Conservation (phyloP, 2,329 filamentous ascomycete species). For the Neofusicoccum ribis region DNA sequence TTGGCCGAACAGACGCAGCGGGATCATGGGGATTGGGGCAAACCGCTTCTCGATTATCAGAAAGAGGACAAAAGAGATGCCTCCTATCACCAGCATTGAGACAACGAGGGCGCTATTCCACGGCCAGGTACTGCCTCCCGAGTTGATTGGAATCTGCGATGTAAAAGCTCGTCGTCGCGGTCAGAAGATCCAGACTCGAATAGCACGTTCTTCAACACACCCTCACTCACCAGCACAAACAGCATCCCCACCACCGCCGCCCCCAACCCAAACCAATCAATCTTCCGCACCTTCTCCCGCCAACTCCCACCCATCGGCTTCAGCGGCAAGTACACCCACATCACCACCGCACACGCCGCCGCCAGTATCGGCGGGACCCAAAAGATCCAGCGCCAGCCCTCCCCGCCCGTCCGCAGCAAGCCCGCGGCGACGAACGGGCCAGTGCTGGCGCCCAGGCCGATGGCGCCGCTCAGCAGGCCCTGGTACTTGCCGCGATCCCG, state of each 20-base stretch:
- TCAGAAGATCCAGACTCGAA: too few species aligned
- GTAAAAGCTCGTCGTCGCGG: too few species aligned
- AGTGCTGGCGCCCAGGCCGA: constrained; percentile 18
- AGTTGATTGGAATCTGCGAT: too few species aligned
- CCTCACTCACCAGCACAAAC: too few species aligned
- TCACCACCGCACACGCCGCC: background rate
- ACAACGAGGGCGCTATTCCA: background rate
- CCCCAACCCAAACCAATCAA: too few species aligned
- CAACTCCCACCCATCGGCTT: too few species aligned
- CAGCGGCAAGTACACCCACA: background rate
- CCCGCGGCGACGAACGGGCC: too few species aligned
- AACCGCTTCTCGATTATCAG: background rate
- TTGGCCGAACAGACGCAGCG: background rate
- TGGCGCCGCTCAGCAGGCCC: constrained; percentile 29
- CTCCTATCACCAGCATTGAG: background rate
- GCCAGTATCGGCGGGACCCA: background rate
- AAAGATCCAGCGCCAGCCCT: too few species aligned
- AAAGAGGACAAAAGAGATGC: background rate
- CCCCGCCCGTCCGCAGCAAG: too few species aligned
- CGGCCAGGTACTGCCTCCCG: background rate
- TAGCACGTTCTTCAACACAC: too few species aligned
- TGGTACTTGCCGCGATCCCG: constrained; percentile 45
- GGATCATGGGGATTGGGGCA: background rate
- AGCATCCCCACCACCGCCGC: too few species aligned
- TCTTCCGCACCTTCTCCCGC: too few species aligned